Conservation (phyloP, 805 yeast genomes). For the Wickerhamiella cacticola region DNA sequence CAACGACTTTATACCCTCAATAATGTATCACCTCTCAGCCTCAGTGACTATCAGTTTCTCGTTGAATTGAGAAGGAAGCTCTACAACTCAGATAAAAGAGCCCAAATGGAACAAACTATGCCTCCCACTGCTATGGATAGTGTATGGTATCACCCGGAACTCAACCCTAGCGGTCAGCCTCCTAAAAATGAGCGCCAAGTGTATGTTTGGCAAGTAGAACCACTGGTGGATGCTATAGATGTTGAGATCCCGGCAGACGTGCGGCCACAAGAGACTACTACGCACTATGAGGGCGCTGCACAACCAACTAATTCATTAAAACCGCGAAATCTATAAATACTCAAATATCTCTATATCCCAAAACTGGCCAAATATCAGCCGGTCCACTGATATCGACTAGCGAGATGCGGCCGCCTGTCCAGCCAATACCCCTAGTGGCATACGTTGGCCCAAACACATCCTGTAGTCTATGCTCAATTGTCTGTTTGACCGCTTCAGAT, state of each 20-base stretch:
- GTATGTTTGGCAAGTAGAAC: background rate
- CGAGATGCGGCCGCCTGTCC: conserved; percentile 60
- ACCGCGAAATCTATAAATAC: conserved; percentile 2
- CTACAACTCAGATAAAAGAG: background rate
- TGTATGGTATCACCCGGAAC: background rate
- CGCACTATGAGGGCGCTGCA: background rate
- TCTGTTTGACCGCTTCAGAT: conserved; percentile 51
- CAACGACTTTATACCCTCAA: background rate
- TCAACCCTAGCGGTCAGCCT: background rate
- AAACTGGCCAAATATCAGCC: conserved; percentile 48
- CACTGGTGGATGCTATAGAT: background rate
- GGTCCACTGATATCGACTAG: conserved; percentile 55
- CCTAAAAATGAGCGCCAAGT: background rate
- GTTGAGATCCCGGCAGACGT: background rate
- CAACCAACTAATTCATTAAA: conserved; percentile 21
- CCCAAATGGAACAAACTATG: conserved; percentile 1
- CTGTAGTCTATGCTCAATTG: conserved; percentile 51
- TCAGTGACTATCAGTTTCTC: background rate
- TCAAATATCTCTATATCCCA: conserved; percentile 36
- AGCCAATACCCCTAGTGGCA: conserved; percentile 34
- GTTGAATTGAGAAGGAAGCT: background rate
- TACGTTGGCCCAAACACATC: conserved; percentile 47
- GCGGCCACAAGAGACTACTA: background rate
- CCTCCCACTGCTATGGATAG: background rate
- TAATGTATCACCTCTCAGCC: background rate